Base-by-base conservation (phyloP, 31 red algal species). In the Asparagopsis taxiformis region DNA sequence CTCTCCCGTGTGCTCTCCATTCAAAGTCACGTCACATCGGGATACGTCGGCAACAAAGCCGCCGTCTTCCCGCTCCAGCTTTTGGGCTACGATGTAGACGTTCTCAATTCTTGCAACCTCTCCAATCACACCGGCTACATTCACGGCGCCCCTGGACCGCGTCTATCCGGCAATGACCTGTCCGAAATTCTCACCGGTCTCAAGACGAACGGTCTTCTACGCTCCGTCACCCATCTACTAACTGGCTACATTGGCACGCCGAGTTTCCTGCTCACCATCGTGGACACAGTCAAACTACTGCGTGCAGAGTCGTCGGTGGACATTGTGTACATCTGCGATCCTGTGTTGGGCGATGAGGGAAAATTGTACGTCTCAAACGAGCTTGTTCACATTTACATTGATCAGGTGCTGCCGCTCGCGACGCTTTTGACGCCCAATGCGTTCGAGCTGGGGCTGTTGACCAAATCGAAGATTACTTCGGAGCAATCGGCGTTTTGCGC, bases 71-170 rank as follows among this genome's bases (percentile, higher is more conserved):
- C 95, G 8, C 85, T 98, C 22, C 87, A 98, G 64, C 64, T 98
- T 56, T 83, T 98, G 15, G 91, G 91, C 38, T 94, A 81, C 66
- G 87, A 98, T 37, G 95, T 98, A n/a, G 95, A 98, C 71, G 52
- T 83, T 11, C 63, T 98, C 66, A 81, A 94, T 60, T 89, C 91
- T 2, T 87, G 89, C 48, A 75, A 78, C 31, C 85, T 98, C 53
- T 75, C 86, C 73, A 98, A 98, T 72, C 95, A 98, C 64, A 98
- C 95, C 19, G 95, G 80, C 43, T 98, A 98, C 70, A 33, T 13
- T 16, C 58, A 87, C 31, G 85, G 78, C 31, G 89, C 78, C 23
- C 55, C 67, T 51, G 95, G 95, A 22, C 58, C 68, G 26, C 57
- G 68, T 3, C 68, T 91, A 15, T 71, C 63, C 22, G 72, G 63